A percentile compares a stretch with the other conserved stretches of the same genome.
Conservation (phyloP, 2,329 filamentous ascomycete species). For the Colletotrichum euphorbiae region DNA sequence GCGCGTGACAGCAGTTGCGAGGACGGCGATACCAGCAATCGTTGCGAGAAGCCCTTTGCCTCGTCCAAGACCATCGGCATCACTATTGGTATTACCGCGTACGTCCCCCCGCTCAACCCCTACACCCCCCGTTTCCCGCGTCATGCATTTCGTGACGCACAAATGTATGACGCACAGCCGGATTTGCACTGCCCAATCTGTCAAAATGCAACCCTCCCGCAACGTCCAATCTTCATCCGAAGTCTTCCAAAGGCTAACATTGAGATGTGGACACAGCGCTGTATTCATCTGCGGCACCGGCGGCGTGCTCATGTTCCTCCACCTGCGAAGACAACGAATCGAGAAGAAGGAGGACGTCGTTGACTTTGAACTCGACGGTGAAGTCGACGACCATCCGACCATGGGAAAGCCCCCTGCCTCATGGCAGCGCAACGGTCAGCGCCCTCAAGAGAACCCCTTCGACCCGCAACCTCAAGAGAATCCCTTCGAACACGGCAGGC, state of each 20-base stretch:
- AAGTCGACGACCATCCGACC: constrained; percentile 34
- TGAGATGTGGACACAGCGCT: constrained; percentile 14
- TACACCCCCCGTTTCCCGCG: not conserved
- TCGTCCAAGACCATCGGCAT: constrained; percentile 33
- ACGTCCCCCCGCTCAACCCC: not conserved
- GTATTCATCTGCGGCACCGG: constrained; percentile 23
- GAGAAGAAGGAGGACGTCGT: constrained; percentile 32
- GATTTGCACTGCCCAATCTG: not conserved
- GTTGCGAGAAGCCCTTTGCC: constrained; percentile 31
- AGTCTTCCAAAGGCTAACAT: not conserved
- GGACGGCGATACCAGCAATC: constrained; percentile 13
- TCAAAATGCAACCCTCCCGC: not conserved
- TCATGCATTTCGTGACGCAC: too few relatives aligned
- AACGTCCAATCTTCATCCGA: not conserved
- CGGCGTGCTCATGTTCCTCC: constrained; percentile 19
- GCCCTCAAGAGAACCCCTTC: constrained; percentile 16
- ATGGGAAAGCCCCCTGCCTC: constrained; percentile 36
- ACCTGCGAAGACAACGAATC: constrained; percentile 23
- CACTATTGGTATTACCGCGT: constrained; percentile 32
- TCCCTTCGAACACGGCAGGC: constrained; percentile 33
- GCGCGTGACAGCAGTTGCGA: constrained; percentile 30
- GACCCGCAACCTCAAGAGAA: constrained; percentile 31
- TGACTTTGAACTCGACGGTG: constrained; percentile 32
- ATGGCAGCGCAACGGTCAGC: constrained; percentile 33
- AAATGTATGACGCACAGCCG: not conserved